phyloP scores from a whole-genome alignment of 306 rosid species.

The Sindora glabra region DNA sequence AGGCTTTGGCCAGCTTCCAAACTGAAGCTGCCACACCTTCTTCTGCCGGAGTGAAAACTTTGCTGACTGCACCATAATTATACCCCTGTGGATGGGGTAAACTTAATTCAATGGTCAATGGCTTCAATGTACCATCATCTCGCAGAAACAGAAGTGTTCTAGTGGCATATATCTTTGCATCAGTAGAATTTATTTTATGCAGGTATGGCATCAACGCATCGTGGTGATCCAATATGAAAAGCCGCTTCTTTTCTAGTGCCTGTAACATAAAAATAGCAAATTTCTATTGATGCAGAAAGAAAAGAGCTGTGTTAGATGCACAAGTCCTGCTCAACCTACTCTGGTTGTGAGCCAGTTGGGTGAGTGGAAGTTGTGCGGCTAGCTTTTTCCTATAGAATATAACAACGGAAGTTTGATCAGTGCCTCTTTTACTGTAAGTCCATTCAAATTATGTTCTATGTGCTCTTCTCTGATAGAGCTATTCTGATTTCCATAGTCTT shows the following conservation, averaged over 20 bases:
- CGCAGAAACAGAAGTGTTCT: slow-evolving; percentile 72
- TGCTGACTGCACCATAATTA: slow-evolving; percentile 60
- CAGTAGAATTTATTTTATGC: slow-evolving; percentile 67
- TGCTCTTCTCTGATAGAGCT: slow-evolving; percentile 60
- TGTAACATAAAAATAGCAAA: slow-evolving; percentile 13
- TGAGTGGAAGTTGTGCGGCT: too few species aligned
- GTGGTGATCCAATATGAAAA: slow-evolving; percentile 80
- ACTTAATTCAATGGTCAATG: slow-evolving; percentile 84
- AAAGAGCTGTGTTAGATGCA: too few species aligned
- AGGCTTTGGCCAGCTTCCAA: slow-evolving; percentile 95
- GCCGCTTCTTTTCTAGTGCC: slow-evolving; percentile 61
- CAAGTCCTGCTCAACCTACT: too few species aligned
- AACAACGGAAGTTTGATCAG: not conserved
- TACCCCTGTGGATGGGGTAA: slow-evolving; percentile 88
- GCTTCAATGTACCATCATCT: slow-evolving; percentile 75
- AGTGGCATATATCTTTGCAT: slow-evolving; percentile 71
- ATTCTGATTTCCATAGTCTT: slow-evolving; percentile 59
- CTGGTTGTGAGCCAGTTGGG: too few species aligned
- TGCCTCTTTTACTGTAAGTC: slow-evolving; percentile 54
- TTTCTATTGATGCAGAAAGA: too few species aligned
- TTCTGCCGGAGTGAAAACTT: slow-evolving; percentile 60
- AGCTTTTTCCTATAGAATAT: too few species aligned
- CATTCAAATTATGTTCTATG: slow-evolving; percentile 46
- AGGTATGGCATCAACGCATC: slow-evolving; percentile 77
- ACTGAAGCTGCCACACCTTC: slow-evolving; percentile 53